These are phyloP conservation scores for Musa schizocarpa DNA, from an alignment of 176 grass and related monocot genomes.

Conservation along the genomic window DNA sequence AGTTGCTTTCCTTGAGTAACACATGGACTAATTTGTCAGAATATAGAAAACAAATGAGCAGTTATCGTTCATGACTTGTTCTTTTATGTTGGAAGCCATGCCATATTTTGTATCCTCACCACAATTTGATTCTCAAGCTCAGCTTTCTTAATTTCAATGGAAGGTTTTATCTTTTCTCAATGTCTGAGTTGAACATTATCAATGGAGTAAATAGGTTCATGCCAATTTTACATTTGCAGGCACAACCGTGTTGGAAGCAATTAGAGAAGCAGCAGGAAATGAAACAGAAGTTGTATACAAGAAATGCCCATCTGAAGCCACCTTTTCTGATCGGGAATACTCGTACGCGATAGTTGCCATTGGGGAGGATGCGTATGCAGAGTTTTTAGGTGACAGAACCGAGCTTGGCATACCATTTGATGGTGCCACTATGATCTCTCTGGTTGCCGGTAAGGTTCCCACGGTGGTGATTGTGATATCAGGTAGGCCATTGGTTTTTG, in stretches of 20 bases:
- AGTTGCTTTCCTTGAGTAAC: no score
- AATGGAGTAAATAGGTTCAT: neutral
- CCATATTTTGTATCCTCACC: neutral
- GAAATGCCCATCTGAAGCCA: conserved; percentile 41
- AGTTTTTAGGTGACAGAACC: conserved; percentile 58
- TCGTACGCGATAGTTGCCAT: conserved; percentile 68
- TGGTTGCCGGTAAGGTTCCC: conserved; percentile 43
- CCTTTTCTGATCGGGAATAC: conserved; percentile 35
- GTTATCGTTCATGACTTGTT: no score
- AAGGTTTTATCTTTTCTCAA: neutral
- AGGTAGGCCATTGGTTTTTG: conserved; percentile 63
- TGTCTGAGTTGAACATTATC: neutral
- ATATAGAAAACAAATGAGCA: no score
- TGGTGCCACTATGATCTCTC: conserved; percentile 36
- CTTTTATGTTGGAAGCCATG: neutral
- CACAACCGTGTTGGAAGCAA: conserved; percentile 71
- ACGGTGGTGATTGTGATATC: conserved; percentile 62
- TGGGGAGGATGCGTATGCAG: conserved; percentile 68
- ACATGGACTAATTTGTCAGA: no score
- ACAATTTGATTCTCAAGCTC: neutral
- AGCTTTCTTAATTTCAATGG: neutral
- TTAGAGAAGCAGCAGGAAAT: conserved; percentile 36
- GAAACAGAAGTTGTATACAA: conserved; percentile 65
- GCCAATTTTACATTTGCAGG: conserved; percentile 32
- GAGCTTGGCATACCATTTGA: conserved; percentile 54